phyloP scores from a whole-genome alignment of 306 rosid species.

The Acmispon strigosus region DNA sequence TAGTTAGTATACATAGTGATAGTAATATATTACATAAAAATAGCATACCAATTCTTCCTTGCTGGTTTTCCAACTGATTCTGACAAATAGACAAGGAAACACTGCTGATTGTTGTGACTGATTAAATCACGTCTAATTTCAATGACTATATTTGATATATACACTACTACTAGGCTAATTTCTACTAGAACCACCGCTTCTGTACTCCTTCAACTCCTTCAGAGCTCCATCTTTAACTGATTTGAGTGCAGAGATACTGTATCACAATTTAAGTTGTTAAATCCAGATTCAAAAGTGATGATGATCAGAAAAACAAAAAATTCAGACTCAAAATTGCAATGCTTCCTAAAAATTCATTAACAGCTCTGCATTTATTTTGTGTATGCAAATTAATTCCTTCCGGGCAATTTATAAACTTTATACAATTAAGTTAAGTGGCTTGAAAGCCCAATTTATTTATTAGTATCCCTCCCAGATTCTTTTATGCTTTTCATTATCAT shows the following conservation, averaged over 20 bases:
- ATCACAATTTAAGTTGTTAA: slow-evolving; percentile 20
- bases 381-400: neutral
- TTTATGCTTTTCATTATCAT: neutral
- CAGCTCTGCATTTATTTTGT: neutral
- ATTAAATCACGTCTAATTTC: slow-evolving; percentile 54
- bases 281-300: slow-evolving; percentile 8
- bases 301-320: neutral
- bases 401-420: neutral
- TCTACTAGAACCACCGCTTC: slow-evolving; percentile 34
- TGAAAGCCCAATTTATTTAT: neutral
- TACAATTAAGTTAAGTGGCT: neutral
- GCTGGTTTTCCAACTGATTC: slow-evolving; percentile 37
- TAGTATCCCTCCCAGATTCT: neutral
- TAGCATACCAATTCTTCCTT: slow-evolving; percentile 47
- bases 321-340: neutral
- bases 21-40: slow-evolving; percentile 33
- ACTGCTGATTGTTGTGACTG: slow-evolving; percentile 35
- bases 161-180: slow-evolving; percentile 59
- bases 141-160: slow-evolving; percentile 63
- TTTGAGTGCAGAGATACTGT: slow-evolving; percentile 74
- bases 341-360: neutral
- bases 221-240: slow-evolving; percentile 89
- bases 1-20: slow-evolving; percentile 40
- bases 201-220: slow-evolving; percentile 45
- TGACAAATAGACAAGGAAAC: slow-evolving; percentile 45